A percentile compares a stretch with the other conserved stretches of the same genome.
Conservation (phyloP, 768 basidiomycete species). For the Termitomyces sp. region DNA sequence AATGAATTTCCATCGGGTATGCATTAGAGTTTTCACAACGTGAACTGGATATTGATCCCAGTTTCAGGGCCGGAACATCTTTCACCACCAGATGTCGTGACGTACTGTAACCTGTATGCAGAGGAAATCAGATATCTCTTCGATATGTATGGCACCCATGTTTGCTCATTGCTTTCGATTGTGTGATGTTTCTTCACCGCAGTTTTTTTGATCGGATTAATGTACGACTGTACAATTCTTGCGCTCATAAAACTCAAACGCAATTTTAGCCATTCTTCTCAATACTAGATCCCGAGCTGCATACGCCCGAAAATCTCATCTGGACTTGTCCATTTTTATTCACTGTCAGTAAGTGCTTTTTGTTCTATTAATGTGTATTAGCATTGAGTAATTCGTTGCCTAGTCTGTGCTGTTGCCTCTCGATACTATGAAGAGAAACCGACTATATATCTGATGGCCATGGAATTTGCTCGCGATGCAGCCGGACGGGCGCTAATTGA, state of each 20-base stretch:
- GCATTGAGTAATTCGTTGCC: neutral
- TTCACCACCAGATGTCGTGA: conserved; percentile 40
- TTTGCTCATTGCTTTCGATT: neutral
- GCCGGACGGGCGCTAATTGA: conserved; percentile 58
- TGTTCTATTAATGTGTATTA: neutral
- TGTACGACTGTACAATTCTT: conserved; percentile 24
- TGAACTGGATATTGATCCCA: neutral
- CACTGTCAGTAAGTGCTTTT: conserved; percentile 47
- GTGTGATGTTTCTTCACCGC: neutral
- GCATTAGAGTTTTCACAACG: neutral
- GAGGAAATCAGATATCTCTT: conserved; percentile 50
- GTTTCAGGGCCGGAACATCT: conserved; percentile 5
- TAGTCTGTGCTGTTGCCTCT: conserved; percentile 69
- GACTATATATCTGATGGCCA: conserved; percentile 50
- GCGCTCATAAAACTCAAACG: conserved; percentile 20
- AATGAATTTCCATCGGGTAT: conserved; percentile 31
- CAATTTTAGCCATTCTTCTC: conserved; percentile 47
- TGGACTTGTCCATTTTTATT: conserved; percentile 55
- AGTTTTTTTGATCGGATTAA: conserved; percentile 54
- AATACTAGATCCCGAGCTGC: conserved; percentile 51
- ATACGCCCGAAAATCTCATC: conserved; percentile 48
- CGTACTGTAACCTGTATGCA: conserved; percentile 42
- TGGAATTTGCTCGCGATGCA: conserved; percentile 57
- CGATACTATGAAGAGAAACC: conserved; percentile 56
- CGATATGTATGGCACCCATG: conserved; percentile 34